Evolutionary conservation across 169 alveolate species (phyloP).

Genomic region (Babesia ovata): DNA sequence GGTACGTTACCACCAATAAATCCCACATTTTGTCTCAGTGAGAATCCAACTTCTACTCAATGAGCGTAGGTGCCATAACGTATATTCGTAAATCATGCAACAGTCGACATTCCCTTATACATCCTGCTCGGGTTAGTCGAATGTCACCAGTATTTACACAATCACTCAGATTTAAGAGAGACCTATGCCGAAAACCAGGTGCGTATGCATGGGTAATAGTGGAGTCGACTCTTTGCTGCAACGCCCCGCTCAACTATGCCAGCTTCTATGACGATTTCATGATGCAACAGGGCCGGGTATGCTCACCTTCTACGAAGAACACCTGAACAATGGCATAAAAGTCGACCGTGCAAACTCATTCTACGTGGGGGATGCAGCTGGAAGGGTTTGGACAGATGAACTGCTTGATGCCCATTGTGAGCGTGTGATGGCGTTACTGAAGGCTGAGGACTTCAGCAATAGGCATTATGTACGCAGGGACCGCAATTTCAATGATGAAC

Average conservation of each 20-base stretch:
- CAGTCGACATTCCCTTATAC: constrained; percentile 59
- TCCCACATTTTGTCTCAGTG: background rate
- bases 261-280: background rate
- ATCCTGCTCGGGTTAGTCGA: constrained; percentile 44
- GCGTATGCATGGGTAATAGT: background rate
- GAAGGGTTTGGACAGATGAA: constrained; percentile 58
- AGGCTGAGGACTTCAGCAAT: constrained; percentile 50
- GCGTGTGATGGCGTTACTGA: constrained; percentile 58
- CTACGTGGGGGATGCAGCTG: constrained; percentile 82
- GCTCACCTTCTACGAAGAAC: constrained; percentile 67
- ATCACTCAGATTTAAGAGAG: background rate
- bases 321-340: constrained; percentile 56
- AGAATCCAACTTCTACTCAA: constrained; percentile 46
- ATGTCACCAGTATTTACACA: background rate
- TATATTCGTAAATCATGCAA: constrained; percentile 6
- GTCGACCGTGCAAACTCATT: constrained; percentile 51
- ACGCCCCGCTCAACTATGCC: too few species aligned
- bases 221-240: background rate
- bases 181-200: constrained; percentile 23
- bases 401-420: constrained; percentile 44
- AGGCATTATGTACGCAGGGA: constrained; percentile 4
- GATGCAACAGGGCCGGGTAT: constrained; percentile 66
- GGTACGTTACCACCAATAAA: background rate
- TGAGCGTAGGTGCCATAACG: constrained; percentile 55
- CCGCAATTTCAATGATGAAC: background rate